Percentiles rank a stretch among this genome's conserved stretches.
These are phyloP conservation scores for Candida xyloterini DNA, from an alignment of 805 yeast genomes.

Conservation along the genomic window DNA sequence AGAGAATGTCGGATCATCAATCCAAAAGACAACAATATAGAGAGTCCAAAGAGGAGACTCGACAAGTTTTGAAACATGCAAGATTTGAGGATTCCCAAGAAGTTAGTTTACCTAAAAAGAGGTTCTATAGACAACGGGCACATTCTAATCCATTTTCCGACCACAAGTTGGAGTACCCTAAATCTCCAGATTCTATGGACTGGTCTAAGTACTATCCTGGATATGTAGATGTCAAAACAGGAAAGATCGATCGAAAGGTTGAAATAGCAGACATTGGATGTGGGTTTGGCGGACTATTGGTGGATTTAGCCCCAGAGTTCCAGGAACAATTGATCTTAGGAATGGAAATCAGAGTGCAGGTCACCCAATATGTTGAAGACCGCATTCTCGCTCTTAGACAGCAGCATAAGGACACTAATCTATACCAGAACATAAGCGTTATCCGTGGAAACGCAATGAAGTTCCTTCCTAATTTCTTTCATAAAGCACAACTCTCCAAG, in stretches of 20 bases:
- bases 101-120: slow-evolving; percentile 63
- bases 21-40: slow-evolving; percentile 50
- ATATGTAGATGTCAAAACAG: slow-evolving; percentile 39
- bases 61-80: slow-evolving; percentile 45
- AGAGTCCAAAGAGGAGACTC: slow-evolving; percentile 41
- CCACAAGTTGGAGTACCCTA: slow-evolving; percentile 87
- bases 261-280: slow-evolving; percentile 96
- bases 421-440: slow-evolving; percentile 82
- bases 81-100: slow-evolving; percentile 35
- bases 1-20: slow-evolving; percentile 5
- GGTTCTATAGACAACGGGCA: slow-evolving; percentile 93
- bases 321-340: slow-evolving; percentile 79
- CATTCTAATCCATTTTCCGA: slow-evolving; percentile 98
- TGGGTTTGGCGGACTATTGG: slow-evolving; percentile 91
- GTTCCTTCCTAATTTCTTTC: slow-evolving; percentile 90
- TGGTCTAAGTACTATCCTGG: slow-evolving; percentile 79
- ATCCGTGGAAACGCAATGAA: slow-evolving; percentile 97
- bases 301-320: slow-evolving; percentile 73
- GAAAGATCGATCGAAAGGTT: slow-evolving; percentile 50
- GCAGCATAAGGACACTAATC: slow-evolving; percentile 35
- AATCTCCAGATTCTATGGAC: slow-evolving; percentile 77
- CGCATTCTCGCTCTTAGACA: slow-evolving; percentile 84
- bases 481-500: slow-evolving; percentile 76
- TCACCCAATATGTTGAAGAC: slow-evolving; percentile 95
- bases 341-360: slow-evolving; percentile 97